Conservation (phyloP, 2,329 filamentous ascomycete genomes). For the Polytolypa hystricis region DNA sequence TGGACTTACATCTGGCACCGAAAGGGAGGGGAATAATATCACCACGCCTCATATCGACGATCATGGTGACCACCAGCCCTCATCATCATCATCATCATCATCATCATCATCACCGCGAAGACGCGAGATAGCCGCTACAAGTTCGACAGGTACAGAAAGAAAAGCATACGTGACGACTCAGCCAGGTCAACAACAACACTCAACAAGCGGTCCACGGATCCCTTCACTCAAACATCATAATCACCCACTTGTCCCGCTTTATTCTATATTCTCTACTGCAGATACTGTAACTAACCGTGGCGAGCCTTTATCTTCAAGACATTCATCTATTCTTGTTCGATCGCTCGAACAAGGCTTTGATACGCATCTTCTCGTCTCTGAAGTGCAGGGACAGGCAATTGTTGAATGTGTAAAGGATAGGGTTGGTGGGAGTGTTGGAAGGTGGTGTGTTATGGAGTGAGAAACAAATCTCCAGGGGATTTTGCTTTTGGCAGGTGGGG, state of each 20-base stretch:
- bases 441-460: constrained; percentile 28
- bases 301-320: constrained; percentile 12
- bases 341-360: constrained; percentile 31
- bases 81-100: not conserved
- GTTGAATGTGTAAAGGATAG: constrained; percentile 33
- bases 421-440: constrained; percentile 23
- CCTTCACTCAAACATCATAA: too few species aligned
- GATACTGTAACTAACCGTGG: not conserved
- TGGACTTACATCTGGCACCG: too few species aligned
- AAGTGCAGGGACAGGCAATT: constrained; percentile 15
- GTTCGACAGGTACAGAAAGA: too few species aligned
- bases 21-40: too few species aligned
- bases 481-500: too few species aligned
- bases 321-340: constrained; percentile 24
- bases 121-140: too few species aligned
- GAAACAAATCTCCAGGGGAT: too few species aligned
- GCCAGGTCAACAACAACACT: too few species aligned
- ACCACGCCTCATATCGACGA: not conserved
- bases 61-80: not conserved
- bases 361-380: constrained; percentile 27
- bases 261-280: constrained; percentile 4
- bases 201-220: too few species aligned
- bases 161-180: too few species aligned
- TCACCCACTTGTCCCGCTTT: not conserved
- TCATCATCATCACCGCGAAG: not conserved